These are phyloP conservation scores for Hanseniaspora gamundiae DNA, from an alignment of 1,139 yeast species.

Conservation along the genomic window DNA sequence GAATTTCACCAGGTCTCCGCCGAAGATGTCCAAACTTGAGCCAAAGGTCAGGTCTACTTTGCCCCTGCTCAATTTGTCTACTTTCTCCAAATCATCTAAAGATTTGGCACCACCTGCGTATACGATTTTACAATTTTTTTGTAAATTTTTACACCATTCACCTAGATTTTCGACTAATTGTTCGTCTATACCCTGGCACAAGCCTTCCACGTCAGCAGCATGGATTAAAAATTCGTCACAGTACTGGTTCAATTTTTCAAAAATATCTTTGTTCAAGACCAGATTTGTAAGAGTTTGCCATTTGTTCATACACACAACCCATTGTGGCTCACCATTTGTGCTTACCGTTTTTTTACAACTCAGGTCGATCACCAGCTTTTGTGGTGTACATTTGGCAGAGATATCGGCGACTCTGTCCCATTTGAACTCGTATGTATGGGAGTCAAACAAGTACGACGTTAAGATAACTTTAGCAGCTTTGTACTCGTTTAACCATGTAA, in stretches of 20 bases:
- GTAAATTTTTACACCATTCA: slow-evolving; percentile 50
- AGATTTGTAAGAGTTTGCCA: slow-evolving; percentile 85
- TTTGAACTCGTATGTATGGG: slow-evolving; percentile 40
- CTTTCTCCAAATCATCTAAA: slow-evolving; percentile 53
- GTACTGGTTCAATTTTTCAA: slow-evolving; percentile 42
- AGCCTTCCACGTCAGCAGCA: slow-evolving; percentile 97
- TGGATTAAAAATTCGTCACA: slow-evolving; percentile 85
- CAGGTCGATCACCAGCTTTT: slow-evolving; percentile 64
- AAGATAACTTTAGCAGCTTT: slow-evolving; percentile 46
- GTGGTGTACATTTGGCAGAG: slow-evolving; percentile 30
- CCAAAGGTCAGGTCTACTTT: slow-evolving; percentile 88
- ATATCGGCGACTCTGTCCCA: slow-evolving; percentile 36
- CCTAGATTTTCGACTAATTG: slow-evolving; percentile 59
- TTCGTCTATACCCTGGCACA: slow-evolving; percentile 84
- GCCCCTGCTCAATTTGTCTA: slow-evolving; percentile 55
- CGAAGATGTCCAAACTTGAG: slow-evolving; percentile 86
- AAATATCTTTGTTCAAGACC: slow-evolving; percentile 40
- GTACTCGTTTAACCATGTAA: slow-evolving; percentile 38
- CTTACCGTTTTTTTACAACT: slow-evolving; percentile 51
- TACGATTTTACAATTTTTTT: slow-evolving; percentile 55
- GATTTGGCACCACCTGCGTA: slow-evolving; percentile 96
- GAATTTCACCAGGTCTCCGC: slow-evolving; percentile 69
- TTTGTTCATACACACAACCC: slow-evolving; percentile 95
- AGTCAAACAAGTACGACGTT: slow-evolving; percentile 81
- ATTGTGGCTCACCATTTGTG: slow-evolving; percentile 29